Percentiles rank a stretch among this genome's conserved stretches.
phyloP scores from a whole-genome alignment of 345 rosid species.

The Rhizophora mangle region DNA sequence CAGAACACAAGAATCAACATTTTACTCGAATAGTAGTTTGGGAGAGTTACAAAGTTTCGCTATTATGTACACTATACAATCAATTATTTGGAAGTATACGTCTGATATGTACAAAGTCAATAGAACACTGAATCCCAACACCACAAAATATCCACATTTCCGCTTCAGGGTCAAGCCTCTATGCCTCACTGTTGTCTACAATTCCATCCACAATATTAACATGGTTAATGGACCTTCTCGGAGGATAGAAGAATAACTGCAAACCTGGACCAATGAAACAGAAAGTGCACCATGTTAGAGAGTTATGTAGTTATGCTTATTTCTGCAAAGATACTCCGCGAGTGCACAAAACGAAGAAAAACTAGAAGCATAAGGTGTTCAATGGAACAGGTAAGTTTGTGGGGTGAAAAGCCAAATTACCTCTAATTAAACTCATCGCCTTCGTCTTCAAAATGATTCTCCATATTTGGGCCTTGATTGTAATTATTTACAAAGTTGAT shows the following conservation, averaged over 20 bases:
- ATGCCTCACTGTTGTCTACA: constrained; percentile 26
- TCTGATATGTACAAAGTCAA: constrained; percentile 35
- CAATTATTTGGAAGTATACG: constrained; percentile 18
- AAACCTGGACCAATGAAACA: constrained; percentile 30
- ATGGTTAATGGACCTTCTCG: constrained; percentile 30
- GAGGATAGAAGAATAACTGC: constrained; percentile 45
- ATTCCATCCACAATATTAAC: constrained; percentile 35
- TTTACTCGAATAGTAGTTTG: too few relatives aligned
- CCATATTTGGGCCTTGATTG: constrained; percentile 42
- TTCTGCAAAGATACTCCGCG: too few relatives aligned
- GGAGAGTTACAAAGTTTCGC: too few relatives aligned
- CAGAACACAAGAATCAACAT: too few relatives aligned
- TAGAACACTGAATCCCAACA: constrained; percentile 20
- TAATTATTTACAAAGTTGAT: constrained; percentile 56
- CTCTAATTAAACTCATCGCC: constrained; percentile 54
- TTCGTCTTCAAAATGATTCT: constrained; percentile 57
- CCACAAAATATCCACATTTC: constrained; percentile 27
- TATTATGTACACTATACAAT: constrained; percentile 26
- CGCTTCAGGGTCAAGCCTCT: constrained; percentile 19
- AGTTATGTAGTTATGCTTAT: background rate
- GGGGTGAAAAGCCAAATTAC: constrained; percentile 23
- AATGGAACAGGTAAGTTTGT: background rate
- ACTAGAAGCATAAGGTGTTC: background rate
- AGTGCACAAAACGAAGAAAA: background rate
- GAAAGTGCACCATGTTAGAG: background rate